Conservation (phyloP, 2,329 filamentous ascomycete species). For the Didymella sp. region DNA sequence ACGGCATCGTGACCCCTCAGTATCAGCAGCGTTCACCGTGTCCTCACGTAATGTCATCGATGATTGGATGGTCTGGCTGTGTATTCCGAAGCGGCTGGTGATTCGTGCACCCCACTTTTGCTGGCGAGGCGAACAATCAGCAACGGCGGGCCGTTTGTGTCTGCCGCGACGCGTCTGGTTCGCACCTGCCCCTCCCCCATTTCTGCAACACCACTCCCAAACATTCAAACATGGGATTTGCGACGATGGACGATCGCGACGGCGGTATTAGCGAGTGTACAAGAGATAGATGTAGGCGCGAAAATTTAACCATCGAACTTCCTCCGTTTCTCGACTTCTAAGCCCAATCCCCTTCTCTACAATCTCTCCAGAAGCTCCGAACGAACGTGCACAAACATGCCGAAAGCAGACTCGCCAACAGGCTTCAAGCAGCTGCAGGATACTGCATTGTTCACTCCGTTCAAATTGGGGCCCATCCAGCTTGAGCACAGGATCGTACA, state of each 20-base stretch:
- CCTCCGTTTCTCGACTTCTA: conserved; percentile 1
- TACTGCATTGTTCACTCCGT: conserved; percentile 42
- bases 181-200: conserved; percentile 36
- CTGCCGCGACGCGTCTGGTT: conserved; percentile 13
- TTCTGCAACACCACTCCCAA: conserved; percentile 36
- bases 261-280: conserved; percentile 37
- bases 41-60: conserved; percentile 33
- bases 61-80: conserved; percentile 27
- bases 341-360: background rate
- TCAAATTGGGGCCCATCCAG: conserved; percentile 42
- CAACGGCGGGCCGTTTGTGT: conserved; percentile 11
- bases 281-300: conserved; percentile 25
- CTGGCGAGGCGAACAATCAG: background rate
- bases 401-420: conserved; percentile 40
- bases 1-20: conserved; percentile 22
- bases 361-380: background rate
- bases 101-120: conserved; percentile 13
- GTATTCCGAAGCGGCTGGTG: conserved; percentile 1
- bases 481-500: conserved; percentile 51
- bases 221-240: conserved; percentile 28
- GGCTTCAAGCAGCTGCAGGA: conserved; percentile 43
- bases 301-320: conserved; percentile 18
- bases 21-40: conserved; percentile 21
- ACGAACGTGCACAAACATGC: conserved; percentile 31
- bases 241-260: conserved; percentile 6